A percentile compares a stretch with the other conserved stretches of the same genome.
Evolutionary conservation across 495 filamentous ascomycete genomes (phyloP).

Genomic region (Hyphodiscus hymeniophilus): DNA sequence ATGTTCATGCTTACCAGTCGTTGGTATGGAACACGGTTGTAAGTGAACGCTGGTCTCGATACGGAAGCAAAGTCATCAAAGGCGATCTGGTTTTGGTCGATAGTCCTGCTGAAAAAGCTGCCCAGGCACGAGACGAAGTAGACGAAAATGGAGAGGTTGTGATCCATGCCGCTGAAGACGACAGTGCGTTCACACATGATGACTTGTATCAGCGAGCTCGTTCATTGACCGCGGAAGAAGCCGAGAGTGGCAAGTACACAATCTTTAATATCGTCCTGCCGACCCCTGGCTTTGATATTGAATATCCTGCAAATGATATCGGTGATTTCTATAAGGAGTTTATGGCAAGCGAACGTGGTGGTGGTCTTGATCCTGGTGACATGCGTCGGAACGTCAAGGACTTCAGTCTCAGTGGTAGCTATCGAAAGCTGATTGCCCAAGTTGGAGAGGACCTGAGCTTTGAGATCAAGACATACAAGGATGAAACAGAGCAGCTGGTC

Average conservation of each 20-base stretch:
- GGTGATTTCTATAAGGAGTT: slow-evolving; percentile 71
- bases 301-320: slow-evolving; percentile 79
- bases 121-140: slow-evolving; percentile 23
- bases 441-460: slow-evolving; percentile 47
- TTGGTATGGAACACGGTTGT: slow-evolving; percentile 85
- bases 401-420: slow-evolving; percentile 78
- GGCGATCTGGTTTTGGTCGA: slow-evolving; percentile 78
- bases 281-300: slow-evolving; percentile 82
- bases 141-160: slow-evolving; percentile 67
- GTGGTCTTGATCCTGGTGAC: slow-evolving; percentile 68
- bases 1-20: slow-evolving; percentile 92
- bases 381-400: slow-evolving; percentile 86
- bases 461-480: slow-evolving; percentile 57
- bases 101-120: slow-evolving; percentile 41
- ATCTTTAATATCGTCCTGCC: slow-evolving; percentile 93
- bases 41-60: slow-evolving; percentile 66
- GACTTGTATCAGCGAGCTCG: slow-evolving; percentile 68
- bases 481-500: slow-evolving; percentile 75
- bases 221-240: slow-evolving; percentile 65
- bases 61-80: slow-evolving; percentile 62
- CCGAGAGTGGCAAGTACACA: slow-evolving; percentile 64
- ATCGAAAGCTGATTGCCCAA: slow-evolving; percentile 74
- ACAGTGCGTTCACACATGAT: slow-evolving; percentile 45
- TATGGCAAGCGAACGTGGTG: slow-evolving; percentile 72
- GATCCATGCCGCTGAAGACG: slow-evolving; percentile 47